Conservation (phyloP, 2,329 filamentous ascomycete species). For the Neocatenulostroma microsporum region DNA sequence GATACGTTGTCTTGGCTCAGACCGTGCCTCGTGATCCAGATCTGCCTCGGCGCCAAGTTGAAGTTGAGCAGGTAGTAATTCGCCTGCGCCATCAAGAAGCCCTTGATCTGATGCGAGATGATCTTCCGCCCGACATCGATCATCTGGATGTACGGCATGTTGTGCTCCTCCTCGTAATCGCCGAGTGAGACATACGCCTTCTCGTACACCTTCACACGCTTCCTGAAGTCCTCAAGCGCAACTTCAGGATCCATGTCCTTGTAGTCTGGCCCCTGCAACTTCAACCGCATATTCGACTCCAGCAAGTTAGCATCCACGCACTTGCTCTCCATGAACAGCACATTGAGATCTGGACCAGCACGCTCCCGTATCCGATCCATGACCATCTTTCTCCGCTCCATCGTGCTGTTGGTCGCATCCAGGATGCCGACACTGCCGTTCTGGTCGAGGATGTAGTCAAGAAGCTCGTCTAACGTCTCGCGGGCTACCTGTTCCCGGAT, state of each 20-base stretch:
- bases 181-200: constrained; percentile 89
- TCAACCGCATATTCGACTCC: constrained; percentile 94
- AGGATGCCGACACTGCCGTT: constrained; percentile 90
- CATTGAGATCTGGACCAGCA: constrained; percentile 76
- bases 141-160: constrained; percentile 95
- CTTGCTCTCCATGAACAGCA: constrained; percentile 91
- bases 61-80: constrained; percentile 95
- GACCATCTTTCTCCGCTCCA: constrained; percentile 72
- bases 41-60: constrained; percentile 88
- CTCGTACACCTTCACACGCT: constrained; percentile 85
- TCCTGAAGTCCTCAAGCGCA: constrained; percentile 84
- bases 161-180: constrained; percentile 66
- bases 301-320: constrained; percentile 77
- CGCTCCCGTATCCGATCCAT: constrained; percentile 66
- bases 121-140: constrained; percentile 95
- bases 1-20: constrained; percentile 81
- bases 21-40: constrained; percentile 96
- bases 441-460: constrained; percentile 76
- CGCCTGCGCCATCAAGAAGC: constrained; percentile 85
- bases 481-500: constrained; percentile 87
- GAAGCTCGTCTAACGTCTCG: constrained; percentile 81
- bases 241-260: constrained; percentile 81
- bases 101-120: constrained; percentile 79
- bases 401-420: constrained; percentile 94
- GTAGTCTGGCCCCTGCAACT: constrained; percentile 93